phyloP scores from a whole-genome alignment of 2,329 filamentous ascomycete species.

The Macroventuria anomochaeta region DNA sequence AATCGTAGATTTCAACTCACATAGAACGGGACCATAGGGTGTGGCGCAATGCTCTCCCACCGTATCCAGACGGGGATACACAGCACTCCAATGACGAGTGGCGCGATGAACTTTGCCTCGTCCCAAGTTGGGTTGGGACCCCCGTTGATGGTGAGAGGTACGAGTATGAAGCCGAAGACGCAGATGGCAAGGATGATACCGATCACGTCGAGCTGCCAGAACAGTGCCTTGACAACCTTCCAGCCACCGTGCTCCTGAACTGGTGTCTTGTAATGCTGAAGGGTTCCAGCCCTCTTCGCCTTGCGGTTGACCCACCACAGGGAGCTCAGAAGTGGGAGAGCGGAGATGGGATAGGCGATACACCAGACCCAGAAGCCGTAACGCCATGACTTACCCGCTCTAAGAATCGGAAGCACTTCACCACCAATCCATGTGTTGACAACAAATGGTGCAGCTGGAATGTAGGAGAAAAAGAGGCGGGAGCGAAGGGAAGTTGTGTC shows the following conservation, averaged over 20 bases:
- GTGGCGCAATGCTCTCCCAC: constrained; percentile 61
- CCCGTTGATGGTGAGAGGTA: constrained; percentile 63
- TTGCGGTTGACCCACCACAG: constrained; percentile 60
- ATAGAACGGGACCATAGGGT: constrained; percentile 65
- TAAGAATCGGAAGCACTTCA: constrained; percentile 60
- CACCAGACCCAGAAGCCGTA: constrained; percentile 69
- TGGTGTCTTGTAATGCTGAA: constrained; percentile 55
- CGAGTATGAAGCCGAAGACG: constrained; percentile 57
- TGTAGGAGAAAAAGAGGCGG: constrained; percentile 69
- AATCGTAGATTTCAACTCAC: constrained; percentile 29
- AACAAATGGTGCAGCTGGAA: constrained; percentile 43
- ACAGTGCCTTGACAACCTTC: constrained; percentile 53
- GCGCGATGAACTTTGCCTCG: constrained; percentile 58
- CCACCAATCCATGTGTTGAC: constrained; percentile 70
- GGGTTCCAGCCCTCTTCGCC: constrained; percentile 57
- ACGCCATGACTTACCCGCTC: constrained; percentile 61
- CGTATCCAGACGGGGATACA: constrained; percentile 58
- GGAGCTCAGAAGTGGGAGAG: constrained; percentile 61
- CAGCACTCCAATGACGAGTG: constrained; percentile 59
- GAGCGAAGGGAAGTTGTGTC: constrained; percentile 69
- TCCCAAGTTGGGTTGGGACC: constrained; percentile 57
- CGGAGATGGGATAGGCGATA: constrained; percentile 64
- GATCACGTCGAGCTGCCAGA: constrained; percentile 62
- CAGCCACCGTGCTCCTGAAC: constrained; percentile 51
- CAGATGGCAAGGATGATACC: constrained; percentile 58